A percentile compares a stretch with the other conserved stretches of the same genome.
These are phyloP conservation scores for Lactifluus subvellereus DNA, from an alignment of 768 basidiomycete genomes.

Conservation along the genomic window DNA sequence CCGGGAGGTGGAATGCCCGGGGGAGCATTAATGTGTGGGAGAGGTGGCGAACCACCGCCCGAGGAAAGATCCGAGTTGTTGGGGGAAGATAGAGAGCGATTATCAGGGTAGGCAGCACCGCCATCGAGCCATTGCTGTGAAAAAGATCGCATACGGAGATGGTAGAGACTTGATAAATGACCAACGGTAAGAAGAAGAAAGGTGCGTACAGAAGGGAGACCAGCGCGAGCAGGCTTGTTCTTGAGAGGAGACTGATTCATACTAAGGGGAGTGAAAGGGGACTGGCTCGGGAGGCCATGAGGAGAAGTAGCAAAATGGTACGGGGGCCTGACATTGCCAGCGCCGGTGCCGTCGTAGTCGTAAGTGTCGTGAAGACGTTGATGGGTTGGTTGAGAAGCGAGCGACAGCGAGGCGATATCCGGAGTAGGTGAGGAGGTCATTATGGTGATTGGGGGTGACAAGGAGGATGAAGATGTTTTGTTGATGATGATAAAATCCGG, in stretches of 20 bases:
- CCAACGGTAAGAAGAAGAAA: slow-evolving; percentile 20
- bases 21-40: slow-evolving; percentile 37
- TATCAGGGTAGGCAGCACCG: slow-evolving; percentile 45
- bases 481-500: slow-evolving; percentile 5
- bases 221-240: slow-evolving; percentile 63
- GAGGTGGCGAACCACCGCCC: slow-evolving; percentile 75
- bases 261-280: slow-evolving; percentile 44
- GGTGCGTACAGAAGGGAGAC: slow-evolving; percentile 61
- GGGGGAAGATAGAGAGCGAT: slow-evolving; percentile 76
- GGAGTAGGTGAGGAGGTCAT: slow-evolving; percentile 74
- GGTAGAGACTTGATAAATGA: slow-evolving; percentile 6
- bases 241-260: slow-evolving; percentile 68
- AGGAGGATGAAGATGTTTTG: neutral
- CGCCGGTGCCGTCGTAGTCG: slow-evolving; percentile 65
- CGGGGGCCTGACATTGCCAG: slow-evolving; percentile 46
- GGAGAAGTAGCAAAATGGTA: slow-evolving; percentile 69
- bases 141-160: slow-evolving; percentile 22
- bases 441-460: slow-evolving; percentile 34
- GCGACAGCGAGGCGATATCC: slow-evolving; percentile 72
- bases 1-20: slow-evolving; percentile 46
- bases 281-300: slow-evolving; percentile 47
- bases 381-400: slow-evolving; percentile 54
- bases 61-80: slow-evolving; percentile 89
- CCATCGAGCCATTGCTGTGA: slow-evolving; percentile 84
- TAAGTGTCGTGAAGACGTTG: slow-evolving; percentile 84